phyloP scores from a whole-genome alignment of 2,329 filamentous ascomycete species.

The Pseudocercospora pini-densiflorae region DNA sequence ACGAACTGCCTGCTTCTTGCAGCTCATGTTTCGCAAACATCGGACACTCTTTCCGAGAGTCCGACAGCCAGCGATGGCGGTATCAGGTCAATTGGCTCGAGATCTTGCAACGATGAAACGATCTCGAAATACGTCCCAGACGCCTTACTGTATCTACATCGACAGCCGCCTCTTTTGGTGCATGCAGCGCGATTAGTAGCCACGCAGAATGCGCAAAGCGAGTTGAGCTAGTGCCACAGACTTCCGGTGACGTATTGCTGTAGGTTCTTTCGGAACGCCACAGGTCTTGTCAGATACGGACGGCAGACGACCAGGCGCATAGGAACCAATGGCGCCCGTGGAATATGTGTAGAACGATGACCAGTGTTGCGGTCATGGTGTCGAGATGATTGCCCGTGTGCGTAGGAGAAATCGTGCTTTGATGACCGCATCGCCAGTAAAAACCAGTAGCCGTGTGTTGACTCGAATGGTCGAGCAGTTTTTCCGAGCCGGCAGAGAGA shows the following conservation, averaged over 20 bases:
- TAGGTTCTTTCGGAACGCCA: constrained; percentile 5
- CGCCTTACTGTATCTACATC: neutral
- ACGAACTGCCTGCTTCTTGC: neutral
- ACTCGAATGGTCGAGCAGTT: constrained; percentile 5
- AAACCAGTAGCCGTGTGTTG: neutral
- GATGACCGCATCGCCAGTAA: neutral
- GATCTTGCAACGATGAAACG: neutral
- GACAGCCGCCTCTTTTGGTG: neutral
- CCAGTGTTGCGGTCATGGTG: neutral
- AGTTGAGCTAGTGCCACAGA: constrained; percentile 10
- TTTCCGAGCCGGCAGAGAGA: neutral
- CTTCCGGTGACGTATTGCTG: neutral
- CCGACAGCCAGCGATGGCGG: neutral
- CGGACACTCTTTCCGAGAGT: neutral
- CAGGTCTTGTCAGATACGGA: constrained; percentile 6
- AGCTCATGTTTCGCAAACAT: neutral
- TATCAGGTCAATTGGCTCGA: neutral
- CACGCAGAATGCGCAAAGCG: neutral
- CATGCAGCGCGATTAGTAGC: neutral
- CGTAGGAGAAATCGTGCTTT: neutral
- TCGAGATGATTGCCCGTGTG: neutral
- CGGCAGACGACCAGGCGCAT: neutral
- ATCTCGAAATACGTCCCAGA: neutral
- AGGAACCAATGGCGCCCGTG: constrained; percentile 1
- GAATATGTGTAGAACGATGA: neutral